Evolutionary conservation across 306 rosid genomes (phyloP).

Genomic region (Casuarina equisetifolia): DNA sequence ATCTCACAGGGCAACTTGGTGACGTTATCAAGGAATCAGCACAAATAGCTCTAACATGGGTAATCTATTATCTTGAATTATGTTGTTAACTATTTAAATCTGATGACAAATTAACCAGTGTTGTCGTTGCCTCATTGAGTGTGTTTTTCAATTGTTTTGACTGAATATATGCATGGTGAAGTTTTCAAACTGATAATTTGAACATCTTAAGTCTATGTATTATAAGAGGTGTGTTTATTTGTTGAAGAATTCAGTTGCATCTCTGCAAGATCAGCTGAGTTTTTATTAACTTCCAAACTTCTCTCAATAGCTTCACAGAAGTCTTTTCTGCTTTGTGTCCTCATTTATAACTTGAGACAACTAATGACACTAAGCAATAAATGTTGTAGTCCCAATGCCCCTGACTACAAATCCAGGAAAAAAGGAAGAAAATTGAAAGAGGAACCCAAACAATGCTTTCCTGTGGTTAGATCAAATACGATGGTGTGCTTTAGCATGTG

Average conservation of each 20-base stretch:
- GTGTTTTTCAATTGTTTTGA: not conserved
- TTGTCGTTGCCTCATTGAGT: constrained; percentile 1
- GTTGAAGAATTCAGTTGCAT: not conserved
- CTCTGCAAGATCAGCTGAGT: not conserved
- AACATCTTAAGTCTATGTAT: not conserved
- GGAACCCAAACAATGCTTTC: not conserved
- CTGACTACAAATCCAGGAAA: not conserved
- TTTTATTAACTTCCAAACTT: not conserved
- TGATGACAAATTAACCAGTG: constrained; percentile 1
- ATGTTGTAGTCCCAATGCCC: not conserved
- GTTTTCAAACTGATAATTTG: not conserved
- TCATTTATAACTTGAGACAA: not conserved
- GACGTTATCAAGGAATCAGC: constrained; percentile 99
- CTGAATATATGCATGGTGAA: constrained; percentile 5
- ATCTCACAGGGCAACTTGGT: constrained; percentile 97
- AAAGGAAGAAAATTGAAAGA: not conserved
- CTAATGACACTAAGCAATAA: not conserved
- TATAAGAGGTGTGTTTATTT: not conserved
- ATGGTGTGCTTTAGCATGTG: not conserved
- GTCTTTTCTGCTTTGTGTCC: not conserved
- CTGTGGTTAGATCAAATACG: not conserved
- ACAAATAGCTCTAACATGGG: constrained; percentile 98
- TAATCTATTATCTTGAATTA: constrained; percentile 37
- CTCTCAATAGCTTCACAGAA: not conserved
- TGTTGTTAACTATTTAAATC: constrained; percentile 20